Conservation (phyloP, 2,329 filamentous ascomycete genomes). For the Cordyceps sp. region DNA sequence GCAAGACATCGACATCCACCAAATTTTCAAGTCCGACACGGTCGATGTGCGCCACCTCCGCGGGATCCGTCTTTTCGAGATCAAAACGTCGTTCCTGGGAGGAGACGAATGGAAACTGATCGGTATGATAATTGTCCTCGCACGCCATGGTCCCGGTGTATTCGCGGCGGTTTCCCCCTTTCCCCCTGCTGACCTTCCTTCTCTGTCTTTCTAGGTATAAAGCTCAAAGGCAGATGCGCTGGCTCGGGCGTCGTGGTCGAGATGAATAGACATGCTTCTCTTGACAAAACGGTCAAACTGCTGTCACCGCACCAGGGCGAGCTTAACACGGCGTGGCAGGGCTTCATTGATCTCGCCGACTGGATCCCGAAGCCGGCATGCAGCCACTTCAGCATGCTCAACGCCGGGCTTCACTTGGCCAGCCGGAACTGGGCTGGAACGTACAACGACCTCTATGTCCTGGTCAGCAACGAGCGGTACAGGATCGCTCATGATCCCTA, state of each 20-base stretch:
- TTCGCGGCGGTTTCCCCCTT: background rate
- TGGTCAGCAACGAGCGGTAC: background rate
- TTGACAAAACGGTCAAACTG: background rate
- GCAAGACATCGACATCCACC: background rate
- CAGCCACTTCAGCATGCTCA: background rate
- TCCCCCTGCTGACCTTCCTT: background rate
- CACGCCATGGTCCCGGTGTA: no score
- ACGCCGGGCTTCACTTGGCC: background rate
- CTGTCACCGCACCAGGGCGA: background rate
- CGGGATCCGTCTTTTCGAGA: background rate
- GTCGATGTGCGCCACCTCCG: background rate
- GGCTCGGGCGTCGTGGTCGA: background rate
- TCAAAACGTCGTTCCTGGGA: background rate
- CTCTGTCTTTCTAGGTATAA: background rate
- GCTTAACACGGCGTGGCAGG: background rate
- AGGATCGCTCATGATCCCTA: background rate
- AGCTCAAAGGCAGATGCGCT: background rate
- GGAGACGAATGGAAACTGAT: background rate
- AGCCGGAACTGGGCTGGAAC: background rate
- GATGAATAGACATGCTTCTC: background rate
- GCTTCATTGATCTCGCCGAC: background rate
- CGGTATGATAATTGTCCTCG: no score
- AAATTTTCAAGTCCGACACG: background rate
- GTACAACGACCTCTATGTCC: background rate
- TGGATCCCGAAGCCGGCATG: background rate